These are phyloP conservation scores for Lepidium sativum DNA, from an alignment of 345 rosid genomes.

Conservation along the genomic window DNA sequence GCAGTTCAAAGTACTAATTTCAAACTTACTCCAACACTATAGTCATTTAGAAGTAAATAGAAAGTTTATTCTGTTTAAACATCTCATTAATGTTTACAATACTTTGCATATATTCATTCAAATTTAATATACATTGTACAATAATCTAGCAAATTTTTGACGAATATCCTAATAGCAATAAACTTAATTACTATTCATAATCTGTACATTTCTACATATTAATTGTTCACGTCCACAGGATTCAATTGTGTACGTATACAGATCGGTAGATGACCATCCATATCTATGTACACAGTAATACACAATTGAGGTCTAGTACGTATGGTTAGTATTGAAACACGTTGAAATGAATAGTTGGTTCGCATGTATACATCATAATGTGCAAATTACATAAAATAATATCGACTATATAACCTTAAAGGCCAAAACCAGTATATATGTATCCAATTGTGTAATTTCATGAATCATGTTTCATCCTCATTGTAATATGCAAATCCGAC, in stretches of 20 bases:
- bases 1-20: no score
- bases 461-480: background rate
- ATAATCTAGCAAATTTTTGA: no score
- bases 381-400: background rate
- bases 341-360: background rate
- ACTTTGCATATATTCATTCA: no score
- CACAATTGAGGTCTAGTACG: background rate
- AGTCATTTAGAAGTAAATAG: no score
- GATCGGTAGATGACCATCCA: background rate
- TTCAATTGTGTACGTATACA: background rate
- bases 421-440: background rate
- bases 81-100: no score
- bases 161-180: background rate
- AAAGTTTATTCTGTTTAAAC: no score
- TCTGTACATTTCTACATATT: background rate
- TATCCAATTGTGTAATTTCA: background rate
- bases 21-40: no score
- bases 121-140: no score
- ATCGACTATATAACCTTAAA: background rate
- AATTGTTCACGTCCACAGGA: background rate
- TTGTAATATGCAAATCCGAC: slow-evolving; percentile 10
- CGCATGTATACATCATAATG: background rate
- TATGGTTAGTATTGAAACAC: background rate
- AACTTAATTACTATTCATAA: background rate
- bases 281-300: background rate